Evolutionary conservation across 208 protist species (phyloP).

Genomic region (Leishmania braziliensis): DNA sequence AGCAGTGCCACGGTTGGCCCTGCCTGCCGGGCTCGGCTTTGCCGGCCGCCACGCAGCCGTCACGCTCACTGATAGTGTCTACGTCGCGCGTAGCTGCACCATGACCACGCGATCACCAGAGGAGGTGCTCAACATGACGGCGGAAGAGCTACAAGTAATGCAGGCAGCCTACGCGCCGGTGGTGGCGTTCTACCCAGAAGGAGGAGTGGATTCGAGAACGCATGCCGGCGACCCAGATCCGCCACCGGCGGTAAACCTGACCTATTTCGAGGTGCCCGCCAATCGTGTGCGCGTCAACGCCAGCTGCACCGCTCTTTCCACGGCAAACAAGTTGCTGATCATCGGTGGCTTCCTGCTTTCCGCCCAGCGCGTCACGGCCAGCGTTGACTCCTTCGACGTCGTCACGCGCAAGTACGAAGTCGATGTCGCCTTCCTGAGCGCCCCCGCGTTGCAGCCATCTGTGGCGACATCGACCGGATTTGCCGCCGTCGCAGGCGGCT

Average conservation of each 20-base stretch:
- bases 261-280: conserved; percentile 24
- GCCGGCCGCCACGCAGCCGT: conserved; percentile 34
- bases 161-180: conserved; percentile 23
- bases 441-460: conserved; percentile 32
- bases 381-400: conserved; percentile 42
- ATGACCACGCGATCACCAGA: conserved; percentile 22
- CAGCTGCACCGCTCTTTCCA: conserved; percentile 30
- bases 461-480: conserved; percentile 38
- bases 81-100: conserved; percentile 38
- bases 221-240: neutral
- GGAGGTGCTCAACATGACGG: conserved; percentile 10
- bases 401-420: conserved; percentile 37
- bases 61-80: conserved; percentile 35
- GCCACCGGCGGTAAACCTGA: conserved; percentile 19
- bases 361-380: conserved; percentile 21
- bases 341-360: conserved; percentile 36
- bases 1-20: conserved; percentile 11
- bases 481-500: conserved; percentile 33
- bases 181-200: conserved; percentile 25
- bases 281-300: conserved; percentile 36
- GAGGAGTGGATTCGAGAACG: neutral
- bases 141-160: neutral
- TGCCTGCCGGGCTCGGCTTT: conserved; percentile 24
- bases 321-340: conserved; percentile 31
- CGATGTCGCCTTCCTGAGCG: conserved; percentile 17